phyloP scores from a whole-genome alignment of 2,329 filamentous ascomycete genomes.

The Sporothrix humicola region DNA sequence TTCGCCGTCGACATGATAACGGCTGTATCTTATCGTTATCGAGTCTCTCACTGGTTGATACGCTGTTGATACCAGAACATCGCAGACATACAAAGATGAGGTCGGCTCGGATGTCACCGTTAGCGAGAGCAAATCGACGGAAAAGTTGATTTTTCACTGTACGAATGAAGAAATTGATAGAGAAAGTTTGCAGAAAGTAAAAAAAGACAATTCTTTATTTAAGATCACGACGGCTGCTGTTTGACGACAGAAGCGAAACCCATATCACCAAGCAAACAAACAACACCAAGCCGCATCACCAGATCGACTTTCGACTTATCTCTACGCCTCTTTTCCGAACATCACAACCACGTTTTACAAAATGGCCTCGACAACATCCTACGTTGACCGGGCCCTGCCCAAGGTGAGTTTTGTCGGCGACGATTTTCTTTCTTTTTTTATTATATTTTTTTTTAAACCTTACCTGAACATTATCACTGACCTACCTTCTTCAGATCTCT shows the following conservation, averaged over 20 bases:
- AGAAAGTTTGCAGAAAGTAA: not conserved
- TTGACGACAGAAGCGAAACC: not conserved
- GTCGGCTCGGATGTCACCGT: constrained; percentile 27
- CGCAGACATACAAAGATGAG: not conserved
- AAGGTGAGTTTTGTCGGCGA: too few species aligned
- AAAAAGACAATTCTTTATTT: constrained; percentile 1
- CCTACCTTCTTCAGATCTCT: constrained; percentile 51
- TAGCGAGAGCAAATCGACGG: not conserved
- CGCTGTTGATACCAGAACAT: not conserved
- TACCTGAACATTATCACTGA: not conserved
- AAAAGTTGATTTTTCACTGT: not conserved
- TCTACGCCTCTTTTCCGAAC: too few species aligned
- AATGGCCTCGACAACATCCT: constrained; percentile 37
- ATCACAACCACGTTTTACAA: too few species aligned
- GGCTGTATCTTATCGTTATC: constrained; percentile 29
- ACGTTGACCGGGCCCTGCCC: constrained; percentile 36
- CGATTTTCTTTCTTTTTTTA: too few species aligned
- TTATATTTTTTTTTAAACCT: not conserved
- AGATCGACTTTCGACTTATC: not conserved
- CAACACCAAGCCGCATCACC: not conserved
- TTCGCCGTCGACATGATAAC: constrained; percentile 26
- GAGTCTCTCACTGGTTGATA: constrained; percentile 22
- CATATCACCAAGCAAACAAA: not conserved
- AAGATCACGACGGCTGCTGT: not conserved
- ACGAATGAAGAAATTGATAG: not conserved